Evolutionary conservation across 805 yeast genomes (phyloP), one percentile per base, ranked within the genome.

Genomic region (Yamadazyma phyllophila): DNA sequence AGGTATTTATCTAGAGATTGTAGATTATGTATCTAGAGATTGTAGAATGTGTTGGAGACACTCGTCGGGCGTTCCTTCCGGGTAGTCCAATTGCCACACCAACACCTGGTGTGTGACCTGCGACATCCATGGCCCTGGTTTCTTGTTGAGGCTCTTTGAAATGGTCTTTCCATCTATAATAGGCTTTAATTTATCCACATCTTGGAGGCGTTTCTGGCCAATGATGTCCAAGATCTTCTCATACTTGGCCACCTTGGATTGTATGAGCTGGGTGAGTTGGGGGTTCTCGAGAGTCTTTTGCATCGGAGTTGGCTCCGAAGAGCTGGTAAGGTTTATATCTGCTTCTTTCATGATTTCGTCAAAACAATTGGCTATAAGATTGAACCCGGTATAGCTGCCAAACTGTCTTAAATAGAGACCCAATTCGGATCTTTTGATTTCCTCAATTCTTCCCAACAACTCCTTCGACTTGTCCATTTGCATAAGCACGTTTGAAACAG

Each of bases 81-180:
- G 96, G 55, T 89, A 63, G 51, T 84, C 90, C 44, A 91, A 67
- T 65, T 91, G 97, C 90, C 91, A 87, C 14, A 73, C 63, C 27
- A 88, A 61, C 5, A 87, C 73, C 37, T 74, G 63, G 6, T 80
- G 79, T 47, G 80, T 75, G 7, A 82, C 64, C 7, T 63, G 64
- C 7, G 79, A 72, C 76, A 92, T 73, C 97, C 97, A 90, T 5
- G 91, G 90, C 0, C 99, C 99, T 0, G 92, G 88, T 57, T 84
- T 85, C 45, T 71, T 68, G 16, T 73, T 65, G 26, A 86, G 62
- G 15, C 70, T 62, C 36, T 69, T 64, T 42, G 77, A 67, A 37
- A 92, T 62, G 37, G 78, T 77, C 54, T 86, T 88, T 12, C 99
- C 96, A 62, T 88, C 89, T 10, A 91, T 63, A 6, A 88, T 52